Base-by-base conservation (phyloP, 2,329 filamentous ascomycete genomes). In the Cryphonectria japonica region DNA sequence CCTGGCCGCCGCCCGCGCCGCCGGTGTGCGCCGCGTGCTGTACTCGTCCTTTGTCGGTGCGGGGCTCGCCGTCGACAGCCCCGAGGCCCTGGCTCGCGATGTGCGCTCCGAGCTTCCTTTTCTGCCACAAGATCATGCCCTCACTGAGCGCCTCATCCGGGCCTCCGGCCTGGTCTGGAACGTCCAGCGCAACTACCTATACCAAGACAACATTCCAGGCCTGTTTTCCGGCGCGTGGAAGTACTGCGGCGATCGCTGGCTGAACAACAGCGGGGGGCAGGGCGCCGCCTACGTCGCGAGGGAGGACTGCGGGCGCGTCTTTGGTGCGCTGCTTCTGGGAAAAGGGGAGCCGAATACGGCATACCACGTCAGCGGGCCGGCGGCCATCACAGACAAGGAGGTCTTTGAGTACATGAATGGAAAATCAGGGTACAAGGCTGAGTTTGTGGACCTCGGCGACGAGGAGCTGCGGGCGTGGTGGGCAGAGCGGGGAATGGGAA, bases 31-130 rank as follows among this genome's bases (percentile, higher is more conserved):
- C 43, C 73, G 75, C n/a, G 70, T 75, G 43, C 69, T 71, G 37
- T 76, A 76, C 67, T 74, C 75, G 37, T 73, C 69, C n/a, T 75
- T 75, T 34, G 70, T 75, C 7, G 74, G 75, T 13, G 74, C 74
- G 4, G 74, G 69, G 16, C 68, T 72, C 26, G 73, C 69, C 14
- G 68, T 69, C 46, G 68, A 72, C 46, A 41, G 50, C 41, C 22
- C 65, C 34, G 52, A 61, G 66, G 66, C 34, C 5, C 39, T 41
- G 34, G 37, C n/a, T 2, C 22, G 26, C 7, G 71, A 70, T 37
- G 71, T 69, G 34, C 68, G 68, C 52, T 57, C 57, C 34, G 68
- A 72, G 22, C 67, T 74, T 54, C 74, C 74, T 19, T 75, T 73
- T 65, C 69, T 76, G 29, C 67, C 74, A 37, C 73, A 73, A 34